Evolutionary conservation across 2,329 filamentous ascomycete species (phyloP), one percentile per base, ranked within the genome.

Genomic region (Pseudocercospora vitis): DNA sequence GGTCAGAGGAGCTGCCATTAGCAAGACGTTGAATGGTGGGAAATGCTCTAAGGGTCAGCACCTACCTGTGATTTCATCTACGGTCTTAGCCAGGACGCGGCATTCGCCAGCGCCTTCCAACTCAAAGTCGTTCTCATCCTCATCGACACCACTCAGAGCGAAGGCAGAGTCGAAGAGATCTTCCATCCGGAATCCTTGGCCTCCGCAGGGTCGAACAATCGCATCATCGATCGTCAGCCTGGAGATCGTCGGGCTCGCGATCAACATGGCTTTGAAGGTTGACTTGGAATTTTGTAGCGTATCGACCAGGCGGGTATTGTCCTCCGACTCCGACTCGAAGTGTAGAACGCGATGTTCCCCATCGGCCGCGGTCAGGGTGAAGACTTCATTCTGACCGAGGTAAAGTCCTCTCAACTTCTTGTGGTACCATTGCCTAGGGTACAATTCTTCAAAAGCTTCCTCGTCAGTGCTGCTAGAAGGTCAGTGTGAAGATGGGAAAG

Each of bases 51-150:
- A 39, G 14, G 21, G 11, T 3, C 7, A 9, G 16, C 33, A 12
- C 42, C 11, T 45, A 45, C 42, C 42, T 2, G 42, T 45, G 23
- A 45, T 45, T 14, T 45, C 42, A 26, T 45, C 42, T 9, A 45
- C 42, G 8, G 42, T 45, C 42, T 45, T 45, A 3, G 42, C 24
- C n/a, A 45, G 3, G 24, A 45, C 26, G 26, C 42, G 42, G 26
- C 42, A 45, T 16, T n/a, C 23, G n/a, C 29, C 42, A 24, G n/a
- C 12, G 16, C 42, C 42, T 28, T 45, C 42, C 2, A 45, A 14
- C n/a, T 45, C 42, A 18, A 45, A 45, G 18, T 45, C 42, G 42
- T 45, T 45, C 42, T 45, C 42, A 31, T 45, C 18, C 12, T 45
- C 42, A 24, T 45, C 42, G 1, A 45, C 42, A 18, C 42, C 42